Evolutionary conservation across 2,329 filamentous ascomycete genomes (phyloP), one percentile per base, ranked within the genome.

Genomic region (Colletotrichum navitas): DNA sequence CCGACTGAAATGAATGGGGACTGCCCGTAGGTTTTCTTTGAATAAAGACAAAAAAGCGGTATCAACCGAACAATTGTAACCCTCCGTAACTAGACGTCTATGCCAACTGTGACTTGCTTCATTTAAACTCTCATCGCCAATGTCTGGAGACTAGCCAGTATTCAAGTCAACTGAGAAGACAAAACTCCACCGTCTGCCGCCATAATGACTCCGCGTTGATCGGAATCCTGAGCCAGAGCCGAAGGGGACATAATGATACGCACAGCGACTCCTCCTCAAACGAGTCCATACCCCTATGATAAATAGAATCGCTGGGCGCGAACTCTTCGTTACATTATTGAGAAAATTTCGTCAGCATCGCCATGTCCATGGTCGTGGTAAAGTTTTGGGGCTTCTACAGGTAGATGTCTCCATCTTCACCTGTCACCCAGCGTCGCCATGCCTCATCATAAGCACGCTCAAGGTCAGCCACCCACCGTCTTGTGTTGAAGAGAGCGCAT

Each of bases 351-450:
- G 24, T 24, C 24, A 43, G 43, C 26, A 39, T 51, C 36, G 34
- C 63, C 63, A 39, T 26, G 41, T 29, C 54, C 54, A 39, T 34
- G 24, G 51, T n/a, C 21, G 26, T 8, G n/a, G 26, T 32, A 21
- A n/a, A 52, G 24, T 12, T 36, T n/a, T 32, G 60, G 21, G 32
- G 18, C 32, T 54, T 43, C 54, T 71, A 87, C 54, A 99, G 86
- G 86, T 94, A 96, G 75, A 99, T 97, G 84, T 99, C 96, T 11
- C 95, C 95, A n/a, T 93, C 91, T 81, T 94, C 89, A 16, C 94
- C 95, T 51, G 85, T 86, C 49, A 95, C 94, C 95, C 96, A 99
- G 78, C 90, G 89, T 76, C 87, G 87, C 96, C 96, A 99, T 24
- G 95, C 94, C 79, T 93, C 89, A 74, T 93, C 91, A 80, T 98